A percentile compares a stretch with the other conserved stretches of the same genome.
Evolutionary conservation across 106 monocot genomes (phyloP).

Genomic region (Posidonia australis): DNA sequence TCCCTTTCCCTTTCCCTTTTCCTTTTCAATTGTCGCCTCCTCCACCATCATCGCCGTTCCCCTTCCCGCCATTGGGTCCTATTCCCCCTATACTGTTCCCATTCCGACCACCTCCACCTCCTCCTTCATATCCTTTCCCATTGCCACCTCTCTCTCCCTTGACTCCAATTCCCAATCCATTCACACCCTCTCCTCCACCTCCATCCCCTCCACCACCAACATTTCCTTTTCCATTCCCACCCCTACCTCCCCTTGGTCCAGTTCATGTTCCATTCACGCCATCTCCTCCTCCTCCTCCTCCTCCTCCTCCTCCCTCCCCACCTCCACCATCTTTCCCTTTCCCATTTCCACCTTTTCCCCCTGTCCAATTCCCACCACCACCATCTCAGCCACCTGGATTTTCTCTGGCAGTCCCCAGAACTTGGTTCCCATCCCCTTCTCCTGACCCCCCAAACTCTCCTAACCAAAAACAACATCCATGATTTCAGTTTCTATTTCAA

Average conservation of each 20-base stretch:
- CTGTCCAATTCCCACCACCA: constrained; percentile 4
- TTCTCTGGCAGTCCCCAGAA: background rate
- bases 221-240: constrained; percentile 9
- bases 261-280: background rate
- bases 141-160: constrained; percentile 5
- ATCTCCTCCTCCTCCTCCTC: constrained; percentile 2
- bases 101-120: constrained; percentile 22
- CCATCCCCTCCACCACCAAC: constrained; percentile 17
- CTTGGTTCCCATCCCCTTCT: constrained; percentile 2
- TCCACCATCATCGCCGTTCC: constrained; percentile 27
- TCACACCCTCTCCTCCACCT: constrained; percentile 17
- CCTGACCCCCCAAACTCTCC: background rate
- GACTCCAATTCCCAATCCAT: constrained; percentile 9
- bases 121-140: constrained; percentile 21
- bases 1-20: constrained; percentile 24
- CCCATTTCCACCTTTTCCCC: constrained; percentile 24
- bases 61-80: constrained; percentile 17
- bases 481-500: too few relatives aligned
- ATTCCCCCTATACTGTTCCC: constrained; percentile 24
- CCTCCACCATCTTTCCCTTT: constrained; percentile 6
- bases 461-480: too few relatives aligned
- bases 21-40: constrained; percentile 15
- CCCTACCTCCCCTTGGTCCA: constrained; percentile 1
- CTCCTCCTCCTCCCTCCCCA: constrained; percentile 1
- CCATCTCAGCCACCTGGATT: constrained; percentile 1